phyloP scores from a whole-genome alignment of 352 stramenopile species.

The Phytopythium delawarense region DNA sequence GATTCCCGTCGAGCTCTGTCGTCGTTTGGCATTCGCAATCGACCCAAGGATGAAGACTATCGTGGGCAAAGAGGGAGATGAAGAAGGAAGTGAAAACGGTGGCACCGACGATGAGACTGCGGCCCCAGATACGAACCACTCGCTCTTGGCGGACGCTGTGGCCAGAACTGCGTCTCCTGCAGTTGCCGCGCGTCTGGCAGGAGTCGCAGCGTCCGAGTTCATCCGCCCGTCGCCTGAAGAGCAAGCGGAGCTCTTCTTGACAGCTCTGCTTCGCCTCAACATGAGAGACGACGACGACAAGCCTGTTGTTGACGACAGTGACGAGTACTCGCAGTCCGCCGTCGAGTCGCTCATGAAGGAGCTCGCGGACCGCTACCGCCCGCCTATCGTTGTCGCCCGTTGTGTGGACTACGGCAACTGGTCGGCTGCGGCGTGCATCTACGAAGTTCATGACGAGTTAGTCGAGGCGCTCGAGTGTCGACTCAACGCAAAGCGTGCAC shows the following conservation, averaged over 20 bases:
- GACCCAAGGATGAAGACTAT: conserved; percentile 25
- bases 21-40: conserved; percentile 34
- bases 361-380: conserved; percentile 62
- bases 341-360: conserved; percentile 55
- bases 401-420: conserved; percentile 84
- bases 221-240: conserved; percentile 41
- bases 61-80: neutral
- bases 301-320: neutral
- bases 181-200: neutral
- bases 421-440: conserved; percentile 68
- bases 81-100: neutral
- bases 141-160: neutral
- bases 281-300: conserved; percentile 2
- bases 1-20: conserved; percentile 33
- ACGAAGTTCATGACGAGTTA: conserved; percentile 74
- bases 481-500: conserved; percentile 57
- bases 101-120: neutral
- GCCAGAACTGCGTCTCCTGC: neutral
- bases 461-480: conserved; percentile 84
- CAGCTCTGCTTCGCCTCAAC: conserved; percentile 62
- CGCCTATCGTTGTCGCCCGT: conserved; percentile 68
- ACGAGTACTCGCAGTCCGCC: conserved; percentile 36
- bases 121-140: neutral
- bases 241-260: conserved; percentile 73
- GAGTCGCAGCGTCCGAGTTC: conserved; percentile 47